These are phyloP conservation scores for Pichia sp. DNA, from an alignment of 1,139 yeast species.

Conservation along the genomic window DNA sequence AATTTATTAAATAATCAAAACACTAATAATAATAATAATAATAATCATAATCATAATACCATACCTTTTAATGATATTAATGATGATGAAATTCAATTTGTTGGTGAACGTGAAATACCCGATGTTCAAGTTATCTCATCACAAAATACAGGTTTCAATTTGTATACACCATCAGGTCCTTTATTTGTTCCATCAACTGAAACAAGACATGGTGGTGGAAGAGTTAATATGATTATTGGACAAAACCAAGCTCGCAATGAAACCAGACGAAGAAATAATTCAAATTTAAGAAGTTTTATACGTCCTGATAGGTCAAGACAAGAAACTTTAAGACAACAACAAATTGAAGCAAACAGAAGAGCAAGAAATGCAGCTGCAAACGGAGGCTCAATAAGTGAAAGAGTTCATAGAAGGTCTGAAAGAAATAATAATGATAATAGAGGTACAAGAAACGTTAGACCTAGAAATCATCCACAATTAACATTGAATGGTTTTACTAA, in stretches of 20 bases:
- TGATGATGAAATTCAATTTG: constrained; percentile 22
- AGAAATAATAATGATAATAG: not conserved
- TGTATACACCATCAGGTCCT: constrained; percentile 13
- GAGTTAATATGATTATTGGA: not conserved
- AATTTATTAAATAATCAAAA: not conserved
- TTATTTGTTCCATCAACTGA: constrained; percentile 9
- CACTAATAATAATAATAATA: constrained; percentile 3
- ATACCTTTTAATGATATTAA: constrained; percentile 5
- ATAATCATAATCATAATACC: constrained; percentile 9
- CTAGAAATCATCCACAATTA: constrained; percentile 1
- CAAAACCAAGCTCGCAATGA: not conserved
- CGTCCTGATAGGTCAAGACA: constrained; percentile 1
- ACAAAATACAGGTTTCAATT: constrained; percentile 3
- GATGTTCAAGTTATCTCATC: constrained; percentile 10
- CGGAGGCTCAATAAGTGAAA: not conserved
- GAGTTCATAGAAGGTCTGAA: constrained; percentile 2
- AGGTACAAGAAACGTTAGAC: not conserved
- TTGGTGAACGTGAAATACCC: constrained; percentile 17
- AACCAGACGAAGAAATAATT: not conserved
- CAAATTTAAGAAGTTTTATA: not conserved
- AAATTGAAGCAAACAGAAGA: constrained; percentile 7
- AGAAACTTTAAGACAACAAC: constrained; percentile 3
- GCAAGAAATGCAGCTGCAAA: constrained; percentile 9
- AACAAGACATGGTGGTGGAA: constrained; percentile 5
- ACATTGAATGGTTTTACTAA: not conserved